Percentiles rank a stretch among this genome's conserved stretches.
Evolutionary conservation across 768 basidiomycete genomes (phyloP).

Genomic region (Lactifluus subvellereus): DNA sequence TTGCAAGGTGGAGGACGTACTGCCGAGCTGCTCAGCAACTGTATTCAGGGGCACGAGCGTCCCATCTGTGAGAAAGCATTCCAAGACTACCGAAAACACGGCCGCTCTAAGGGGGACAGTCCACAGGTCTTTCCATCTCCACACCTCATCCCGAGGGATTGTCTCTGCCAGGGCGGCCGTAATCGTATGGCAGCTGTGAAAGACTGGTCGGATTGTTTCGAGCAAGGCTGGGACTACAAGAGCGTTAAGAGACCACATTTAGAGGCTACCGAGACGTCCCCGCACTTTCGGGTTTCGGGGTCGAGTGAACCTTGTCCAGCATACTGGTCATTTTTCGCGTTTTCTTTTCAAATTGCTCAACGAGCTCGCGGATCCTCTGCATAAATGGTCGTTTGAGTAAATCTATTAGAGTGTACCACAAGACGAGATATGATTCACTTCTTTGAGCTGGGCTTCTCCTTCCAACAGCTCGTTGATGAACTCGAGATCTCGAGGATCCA

Average conservation of each 20-base stretch:
- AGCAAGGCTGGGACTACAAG: conserved; percentile 54
- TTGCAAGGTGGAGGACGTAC: conserved; percentile 38
- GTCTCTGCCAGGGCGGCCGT: conserved; percentile 48
- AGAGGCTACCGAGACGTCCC: conserved; percentile 1
- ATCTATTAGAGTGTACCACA: not conserved
- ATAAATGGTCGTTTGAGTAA: not conserved
- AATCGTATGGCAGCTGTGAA: conserved; percentile 49
- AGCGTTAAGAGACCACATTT: not conserved
- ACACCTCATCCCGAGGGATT: conserved; percentile 67
- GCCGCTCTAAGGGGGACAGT: conserved; percentile 59
- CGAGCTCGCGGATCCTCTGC: conserved; percentile 78
- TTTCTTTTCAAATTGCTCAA: conserved; percentile 69
- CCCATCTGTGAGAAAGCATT: conserved; percentile 57
- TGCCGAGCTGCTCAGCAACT: conserved; percentile 53
- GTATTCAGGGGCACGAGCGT: conserved; percentile 52
- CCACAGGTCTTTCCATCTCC: conserved; percentile 87
- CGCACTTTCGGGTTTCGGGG: conserved; percentile 53
- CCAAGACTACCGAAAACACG: conserved; percentile 59
- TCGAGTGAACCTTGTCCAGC: conserved; percentile 77
- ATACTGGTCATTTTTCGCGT: conserved; percentile 65
- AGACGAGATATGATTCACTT: conserved; percentile 11
- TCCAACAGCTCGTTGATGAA: conserved; percentile 21
- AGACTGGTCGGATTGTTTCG: conserved; percentile 48
- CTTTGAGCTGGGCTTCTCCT: conserved; percentile 18
- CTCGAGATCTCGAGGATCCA: conserved; percentile 24